phyloP scores from a whole-genome alignment of 148 eudicot genomes.

The Rhododendron williamsianum region DNA sequence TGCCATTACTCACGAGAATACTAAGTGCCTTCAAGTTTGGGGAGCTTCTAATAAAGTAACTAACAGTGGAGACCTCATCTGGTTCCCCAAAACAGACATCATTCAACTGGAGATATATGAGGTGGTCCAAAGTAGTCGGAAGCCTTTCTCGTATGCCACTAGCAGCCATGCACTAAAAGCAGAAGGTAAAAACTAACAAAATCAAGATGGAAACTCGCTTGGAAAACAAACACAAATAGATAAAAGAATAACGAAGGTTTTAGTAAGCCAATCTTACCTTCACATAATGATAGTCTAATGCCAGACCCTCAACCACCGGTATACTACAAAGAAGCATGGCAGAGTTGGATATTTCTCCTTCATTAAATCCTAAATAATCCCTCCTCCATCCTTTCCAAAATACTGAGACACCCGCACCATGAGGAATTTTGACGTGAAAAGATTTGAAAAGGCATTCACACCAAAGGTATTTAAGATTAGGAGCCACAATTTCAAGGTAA shows the following conservation, averaged over 20 bases:
- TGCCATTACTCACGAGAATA: background rate
- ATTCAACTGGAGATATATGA: background rate
- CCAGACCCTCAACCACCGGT: background rate
- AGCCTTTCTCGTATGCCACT: background rate
- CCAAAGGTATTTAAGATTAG: background rate
- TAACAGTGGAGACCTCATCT: background rate
- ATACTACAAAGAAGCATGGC: background rate
- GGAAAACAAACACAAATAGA: background rate
- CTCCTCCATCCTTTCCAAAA: background rate
- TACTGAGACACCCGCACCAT: background rate
- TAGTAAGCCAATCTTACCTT: background rate
- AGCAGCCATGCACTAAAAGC: background rate
- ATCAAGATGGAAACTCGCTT: background rate
- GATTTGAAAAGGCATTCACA: background rate
- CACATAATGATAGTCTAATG: background rate
- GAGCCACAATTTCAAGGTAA: background rate
- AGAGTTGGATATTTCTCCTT: background rate
- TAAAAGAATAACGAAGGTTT: background rate
- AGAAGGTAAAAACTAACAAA: background rate
- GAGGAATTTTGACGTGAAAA: background rate
- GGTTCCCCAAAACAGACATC: background rate
- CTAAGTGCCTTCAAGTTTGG: background rate
- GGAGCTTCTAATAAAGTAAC: slow-evolving; percentile 16
- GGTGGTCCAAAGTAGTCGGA: background rate
- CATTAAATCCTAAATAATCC: background rate